Conservation (phyloP, 2,329 filamentous ascomycete species). For the Fusarium armeniacum region DNA sequence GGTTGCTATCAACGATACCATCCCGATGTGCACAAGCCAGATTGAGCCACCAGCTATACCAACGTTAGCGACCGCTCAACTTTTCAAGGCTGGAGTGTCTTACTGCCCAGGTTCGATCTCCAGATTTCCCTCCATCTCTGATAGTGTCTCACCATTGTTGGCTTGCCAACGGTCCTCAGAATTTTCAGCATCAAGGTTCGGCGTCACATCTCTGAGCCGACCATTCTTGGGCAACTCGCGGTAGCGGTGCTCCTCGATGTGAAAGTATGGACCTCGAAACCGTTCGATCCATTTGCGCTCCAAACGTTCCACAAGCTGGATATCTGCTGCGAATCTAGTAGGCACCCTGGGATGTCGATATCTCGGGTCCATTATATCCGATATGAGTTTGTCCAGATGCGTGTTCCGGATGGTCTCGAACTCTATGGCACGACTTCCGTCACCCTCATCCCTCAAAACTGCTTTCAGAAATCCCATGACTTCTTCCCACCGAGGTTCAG, state of each 20-base stretch:
- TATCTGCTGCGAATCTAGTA: conserved; percentile 53
- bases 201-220: conserved; percentile 58
- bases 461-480: conserved; percentile 58
- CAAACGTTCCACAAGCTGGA: conserved; percentile 56
- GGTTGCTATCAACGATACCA: conserved; percentile 63
- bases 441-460: conserved; percentile 57
- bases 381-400: conserved; percentile 61
- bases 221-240: conserved; percentile 55
- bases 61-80: conserved; percentile 35
- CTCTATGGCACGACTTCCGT: conserved; percentile 53
- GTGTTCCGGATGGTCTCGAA: conserved; percentile 58
- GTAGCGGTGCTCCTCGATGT: conserved; percentile 62
- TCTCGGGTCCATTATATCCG: conserved; percentile 56
- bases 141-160: conserved; percentile 53
- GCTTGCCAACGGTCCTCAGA: conserved; percentile 57
- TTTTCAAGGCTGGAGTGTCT: conserved; percentile 48
- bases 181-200: conserved; percentile 53
- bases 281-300: conserved; percentile 60
- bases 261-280: conserved; percentile 61
- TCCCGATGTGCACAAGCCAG: conserved; percentile 69
- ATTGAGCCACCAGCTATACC: conserved; percentile 70
- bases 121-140: conserved; percentile 58
- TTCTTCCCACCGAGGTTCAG: conserved; percentile 54
- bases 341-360: conserved; percentile 49
- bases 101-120: conserved; percentile 65